Evolutionary conservation across 2,329 filamentous ascomycete genomes (phyloP), one percentile per base, ranked within the genome.

Genomic region (Botrytis sinoallii): DNA sequence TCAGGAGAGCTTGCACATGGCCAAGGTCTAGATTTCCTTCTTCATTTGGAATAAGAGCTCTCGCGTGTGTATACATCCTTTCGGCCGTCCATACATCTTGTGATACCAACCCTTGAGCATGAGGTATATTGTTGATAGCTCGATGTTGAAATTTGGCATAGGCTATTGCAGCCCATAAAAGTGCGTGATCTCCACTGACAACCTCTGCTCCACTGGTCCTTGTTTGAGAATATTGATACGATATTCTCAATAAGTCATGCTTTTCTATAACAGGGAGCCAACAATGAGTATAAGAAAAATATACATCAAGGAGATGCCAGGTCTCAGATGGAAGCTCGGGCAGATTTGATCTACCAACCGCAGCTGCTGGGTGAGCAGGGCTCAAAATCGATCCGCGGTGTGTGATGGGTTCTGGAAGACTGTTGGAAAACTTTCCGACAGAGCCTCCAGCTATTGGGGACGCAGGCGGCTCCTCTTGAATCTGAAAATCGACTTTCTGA

Each of bases 241-340:
- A 81, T 3, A 77, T 78, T 48, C 78, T 75, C 29, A 81, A 66
- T 12, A 81, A 72, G 76, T 81, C 78, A 74, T 91, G 87, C 75
- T 90, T 91, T 76, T 93, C 90, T 18, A 91, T 84, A 40, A 95
- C 89, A 0, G 92, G 92, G 40, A 95, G 85, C 92, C 92, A 95
- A 71, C 88, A 89, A 80, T 94, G 91, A 0, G 90, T 93, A 77
- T 93, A 93, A 1, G 91, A 88, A 74, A 93, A 92, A 80, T 93
- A 94, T 7, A 92, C 86, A 76, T 94, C 91, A 57, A 94, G 83
- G 6, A 94, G 85, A 74, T 79, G 77, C 80, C 80, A 81, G 1
- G 80, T 79, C 38, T 80, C 79, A 7, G 79, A 78, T 25, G 80
- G 80, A 25, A 81, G 75, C 32, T 79, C 78, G 38, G 78, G 77